Evolutionary conservation across 371 early-diverging fungal genomes (phyloP).

Genomic region (Aphelidium insulamus): DNA sequence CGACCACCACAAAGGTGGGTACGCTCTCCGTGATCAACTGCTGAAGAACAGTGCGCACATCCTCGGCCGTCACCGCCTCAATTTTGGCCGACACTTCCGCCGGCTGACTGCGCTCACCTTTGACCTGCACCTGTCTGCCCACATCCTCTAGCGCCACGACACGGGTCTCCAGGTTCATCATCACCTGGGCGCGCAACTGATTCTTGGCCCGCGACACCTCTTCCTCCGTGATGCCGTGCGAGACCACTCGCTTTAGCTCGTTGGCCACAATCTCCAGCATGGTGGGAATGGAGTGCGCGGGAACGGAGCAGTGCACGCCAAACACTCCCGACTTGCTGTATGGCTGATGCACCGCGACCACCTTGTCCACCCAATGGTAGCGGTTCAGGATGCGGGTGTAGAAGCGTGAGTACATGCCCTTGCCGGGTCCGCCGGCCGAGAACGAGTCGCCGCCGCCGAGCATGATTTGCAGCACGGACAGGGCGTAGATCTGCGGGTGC

Average conservation of each 20-base stretch:
- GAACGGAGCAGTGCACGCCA: conserved; percentile 74
- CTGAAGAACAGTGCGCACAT: too few relatives aligned
- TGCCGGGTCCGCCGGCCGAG: conserved; percentile 94
- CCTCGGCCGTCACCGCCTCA: conserved; percentile 39
- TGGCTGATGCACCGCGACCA: conserved; percentile 69
- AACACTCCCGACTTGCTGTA: conserved; percentile 80
- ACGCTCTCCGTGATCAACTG: too few relatives aligned
- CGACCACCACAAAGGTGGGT: too few relatives aligned
- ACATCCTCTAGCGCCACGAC: conserved; percentile 85
- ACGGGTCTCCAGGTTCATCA: conserved; percentile 82
- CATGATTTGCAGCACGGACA: conserved; percentile 69
- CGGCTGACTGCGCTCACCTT: conserved; percentile 45
- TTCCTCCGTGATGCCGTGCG: conserved; percentile 16
- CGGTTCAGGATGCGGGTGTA: conserved; percentile 85
- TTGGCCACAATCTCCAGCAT: conserved; percentile 59
- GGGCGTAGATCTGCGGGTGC: conserved; percentile 70
- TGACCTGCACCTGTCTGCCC: conserved; percentile 69
- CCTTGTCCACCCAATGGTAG: conserved; percentile 79
- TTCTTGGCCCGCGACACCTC: conserved; percentile 82
- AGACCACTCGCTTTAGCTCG: conserved; percentile 50
- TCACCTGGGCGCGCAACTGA: conserved; percentile 67
- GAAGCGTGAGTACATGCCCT: conserved; percentile 93
- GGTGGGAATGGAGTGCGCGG: conserved; percentile 33
- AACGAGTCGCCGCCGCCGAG: conserved; percentile 92
- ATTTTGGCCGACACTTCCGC: conserved; percentile 51